Percentiles rank a stretch among this genome's conserved stretches.
phyloP scores from a whole-genome alignment of 192 early-diverging fungal species.

The Spizellomyces sp. region DNA sequence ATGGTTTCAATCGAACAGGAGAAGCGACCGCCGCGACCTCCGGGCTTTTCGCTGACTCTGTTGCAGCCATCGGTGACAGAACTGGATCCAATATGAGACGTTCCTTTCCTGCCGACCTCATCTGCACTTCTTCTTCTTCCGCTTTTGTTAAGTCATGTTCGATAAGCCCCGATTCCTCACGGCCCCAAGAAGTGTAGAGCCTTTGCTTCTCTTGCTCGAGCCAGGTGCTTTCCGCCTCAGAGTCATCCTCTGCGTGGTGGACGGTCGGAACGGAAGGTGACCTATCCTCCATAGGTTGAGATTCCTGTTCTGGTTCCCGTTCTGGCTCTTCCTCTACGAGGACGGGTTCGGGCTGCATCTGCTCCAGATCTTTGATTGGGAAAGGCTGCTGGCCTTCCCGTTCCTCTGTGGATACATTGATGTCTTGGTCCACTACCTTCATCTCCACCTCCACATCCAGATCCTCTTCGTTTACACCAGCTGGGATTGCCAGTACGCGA shows the following conservation, averaged over 20 bases:
- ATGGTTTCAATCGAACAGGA: conserved; percentile 1
- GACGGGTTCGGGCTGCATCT: no score
- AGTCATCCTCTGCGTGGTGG: conserved; percentile 7
- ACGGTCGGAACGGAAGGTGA: not conserved
- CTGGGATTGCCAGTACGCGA: not conserved
- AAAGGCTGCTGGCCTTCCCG: no score
- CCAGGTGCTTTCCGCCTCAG: conserved; percentile 41
- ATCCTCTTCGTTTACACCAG: not conserved
- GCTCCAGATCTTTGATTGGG: no score
- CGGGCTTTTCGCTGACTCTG: no score
- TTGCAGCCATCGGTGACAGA: no score
- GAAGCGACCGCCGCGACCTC: not conserved
- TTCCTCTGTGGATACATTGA: not conserved
- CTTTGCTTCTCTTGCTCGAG: conserved; percentile 33
- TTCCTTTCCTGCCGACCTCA: no score
- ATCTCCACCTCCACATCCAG: not conserved
- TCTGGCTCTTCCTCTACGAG: no score
- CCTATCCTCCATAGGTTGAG: no score
- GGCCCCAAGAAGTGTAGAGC: conserved; percentile 43
- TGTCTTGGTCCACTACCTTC: not conserved
- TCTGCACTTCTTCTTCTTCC: not conserved
- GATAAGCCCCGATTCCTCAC: conserved; percentile 13
- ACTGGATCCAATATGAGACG: no score
- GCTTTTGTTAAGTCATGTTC: not conserved
- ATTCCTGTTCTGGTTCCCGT: no score